Evolutionary conservation across 1,139 yeast genomes (phyloP).

Genomic region (Suhomyces terraborum): DNA sequence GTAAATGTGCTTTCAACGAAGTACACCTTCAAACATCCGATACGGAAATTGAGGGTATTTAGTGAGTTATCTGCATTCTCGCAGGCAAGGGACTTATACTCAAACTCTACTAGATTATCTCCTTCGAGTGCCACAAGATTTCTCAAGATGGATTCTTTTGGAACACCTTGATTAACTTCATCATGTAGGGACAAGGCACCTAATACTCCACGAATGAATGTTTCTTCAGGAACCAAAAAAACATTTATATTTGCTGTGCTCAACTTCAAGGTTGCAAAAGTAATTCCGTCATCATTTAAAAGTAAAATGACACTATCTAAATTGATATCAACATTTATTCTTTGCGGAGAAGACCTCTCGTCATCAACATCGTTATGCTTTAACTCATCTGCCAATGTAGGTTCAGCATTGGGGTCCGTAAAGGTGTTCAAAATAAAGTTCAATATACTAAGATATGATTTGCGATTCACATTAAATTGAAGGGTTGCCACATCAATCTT

Average conservation of each 20-base stretch:
- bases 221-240: slow-evolving; percentile 69
- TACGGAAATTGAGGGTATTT: slow-evolving; percentile 63
- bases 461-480: slow-evolving; percentile 73
- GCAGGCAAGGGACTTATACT: slow-evolving; percentile 78
- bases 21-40: slow-evolving; percentile 74
- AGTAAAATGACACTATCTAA: slow-evolving; percentile 75
- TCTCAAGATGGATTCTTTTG: slow-evolving; percentile 60
- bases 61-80: slow-evolving; percentile 55
- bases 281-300: slow-evolving; percentile 80
- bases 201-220: slow-evolving; percentile 72
- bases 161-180: slow-evolving; percentile 67
- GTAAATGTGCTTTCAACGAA: slow-evolving; percentile 81
- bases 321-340: slow-evolving; percentile 66
- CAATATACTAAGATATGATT: slow-evolving; percentile 72
- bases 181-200: slow-evolving; percentile 84
- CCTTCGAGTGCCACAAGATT: slow-evolving; percentile 80
- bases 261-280: slow-evolving; percentile 75
- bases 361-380: slow-evolving; percentile 63
- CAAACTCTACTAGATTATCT: slow-evolving; percentile 76
- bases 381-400: slow-evolving; percentile 65
- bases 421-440: slow-evolving; percentile 86
- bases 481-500: slow-evolving; percentile 79
- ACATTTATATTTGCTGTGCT: slow-evolving; percentile 73
- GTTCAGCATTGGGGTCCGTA: slow-evolving; percentile 74
- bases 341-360: slow-evolving; percentile 64